Evolutionary conservation across 768 basidiomycete species (phyloP).

Genomic region (Mycena filopes): DNA sequence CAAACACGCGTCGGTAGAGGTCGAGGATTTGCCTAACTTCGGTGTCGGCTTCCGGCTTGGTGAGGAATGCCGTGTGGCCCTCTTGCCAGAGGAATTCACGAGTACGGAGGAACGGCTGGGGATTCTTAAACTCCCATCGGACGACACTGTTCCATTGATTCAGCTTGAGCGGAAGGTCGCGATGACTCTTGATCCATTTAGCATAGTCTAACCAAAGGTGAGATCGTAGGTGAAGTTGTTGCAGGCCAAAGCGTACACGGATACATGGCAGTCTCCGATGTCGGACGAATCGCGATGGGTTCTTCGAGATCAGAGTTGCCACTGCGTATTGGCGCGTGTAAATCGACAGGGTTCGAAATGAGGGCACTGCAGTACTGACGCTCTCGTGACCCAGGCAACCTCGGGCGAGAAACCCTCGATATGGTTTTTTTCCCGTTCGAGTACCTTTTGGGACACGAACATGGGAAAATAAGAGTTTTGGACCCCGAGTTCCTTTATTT

Average conservation of each 20-base stretch:
- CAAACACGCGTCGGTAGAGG: constrained; percentile 94
- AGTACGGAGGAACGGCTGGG: constrained; percentile 98
- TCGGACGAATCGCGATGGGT: constrained; percentile 97
- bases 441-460: constrained; percentile 92
- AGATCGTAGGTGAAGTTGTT: background rate
- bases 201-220: constrained; percentile 77
- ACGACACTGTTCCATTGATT: constrained; percentile 99
- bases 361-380: constrained; percentile 64
- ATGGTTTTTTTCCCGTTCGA: constrained; percentile 98
- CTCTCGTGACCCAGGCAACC: constrained; percentile 99
- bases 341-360: background rate
- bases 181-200: constrained; percentile 98
- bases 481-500: constrained; percentile 94
- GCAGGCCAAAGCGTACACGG: constrained; percentile 71
- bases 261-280: constrained; percentile 99
- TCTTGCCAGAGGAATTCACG: constrained; percentile 99
- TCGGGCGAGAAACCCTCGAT: constrained; percentile 99
- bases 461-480: constrained; percentile 99
- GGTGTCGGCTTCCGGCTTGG: constrained; percentile 87
- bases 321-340: constrained; percentile 49
- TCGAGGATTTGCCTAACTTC: constrained; percentile 96
- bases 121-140: constrained; percentile 99
- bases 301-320: constrained; percentile 95
- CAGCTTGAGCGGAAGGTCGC: constrained; percentile 95
- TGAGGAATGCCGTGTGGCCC: constrained; percentile 95